phyloP scores from a whole-genome alignment of 345 rosid genomes.

The Melaleuca quinquenervia region DNA sequence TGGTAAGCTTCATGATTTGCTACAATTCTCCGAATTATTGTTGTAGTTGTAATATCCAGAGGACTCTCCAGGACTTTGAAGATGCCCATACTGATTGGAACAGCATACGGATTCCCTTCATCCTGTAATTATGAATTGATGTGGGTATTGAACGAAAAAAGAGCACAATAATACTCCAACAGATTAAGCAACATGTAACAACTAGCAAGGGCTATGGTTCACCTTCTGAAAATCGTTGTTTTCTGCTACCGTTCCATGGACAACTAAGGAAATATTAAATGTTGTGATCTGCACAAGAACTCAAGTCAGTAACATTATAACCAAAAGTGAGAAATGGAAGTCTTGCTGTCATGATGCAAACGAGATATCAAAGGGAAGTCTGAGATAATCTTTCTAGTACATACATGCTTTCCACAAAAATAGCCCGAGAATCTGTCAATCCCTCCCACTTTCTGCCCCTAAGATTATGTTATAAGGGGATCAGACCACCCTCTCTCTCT shows the following conservation, averaged over 20 bases:
- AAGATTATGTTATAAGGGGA: background rate
- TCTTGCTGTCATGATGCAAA: background rate
- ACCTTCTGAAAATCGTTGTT: slow-evolving; percentile 46
- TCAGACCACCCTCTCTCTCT: too few relatives aligned
- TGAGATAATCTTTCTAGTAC: background rate
- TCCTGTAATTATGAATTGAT: slow-evolving; percentile 20
- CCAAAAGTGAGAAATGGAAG: background rate
- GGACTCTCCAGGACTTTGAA: slow-evolving; percentile 61
- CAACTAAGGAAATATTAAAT: slow-evolving; percentile 52
- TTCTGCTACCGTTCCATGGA: slow-evolving; percentile 67
- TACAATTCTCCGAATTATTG: slow-evolving; percentile 60
- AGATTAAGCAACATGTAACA: background rate
- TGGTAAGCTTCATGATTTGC: slow-evolving; percentile 68
- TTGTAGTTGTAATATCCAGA: slow-evolving; percentile 58
- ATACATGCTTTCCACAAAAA: background rate
- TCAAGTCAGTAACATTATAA: background rate
- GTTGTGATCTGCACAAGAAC: slow-evolving; percentile 49
- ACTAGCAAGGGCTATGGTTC: background rate
- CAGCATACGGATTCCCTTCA: slow-evolving; percentile 45
- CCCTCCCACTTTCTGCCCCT: background rate
- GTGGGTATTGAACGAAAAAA: background rate
- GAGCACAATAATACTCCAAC: background rate
- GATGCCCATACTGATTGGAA: slow-evolving; percentile 60
- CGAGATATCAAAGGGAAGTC: background rate
- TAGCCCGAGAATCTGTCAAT: background rate